Evolutionary conservation across 768 basidiomycete genomes (phyloP).

Genomic region (Bullera alba): DNA sequence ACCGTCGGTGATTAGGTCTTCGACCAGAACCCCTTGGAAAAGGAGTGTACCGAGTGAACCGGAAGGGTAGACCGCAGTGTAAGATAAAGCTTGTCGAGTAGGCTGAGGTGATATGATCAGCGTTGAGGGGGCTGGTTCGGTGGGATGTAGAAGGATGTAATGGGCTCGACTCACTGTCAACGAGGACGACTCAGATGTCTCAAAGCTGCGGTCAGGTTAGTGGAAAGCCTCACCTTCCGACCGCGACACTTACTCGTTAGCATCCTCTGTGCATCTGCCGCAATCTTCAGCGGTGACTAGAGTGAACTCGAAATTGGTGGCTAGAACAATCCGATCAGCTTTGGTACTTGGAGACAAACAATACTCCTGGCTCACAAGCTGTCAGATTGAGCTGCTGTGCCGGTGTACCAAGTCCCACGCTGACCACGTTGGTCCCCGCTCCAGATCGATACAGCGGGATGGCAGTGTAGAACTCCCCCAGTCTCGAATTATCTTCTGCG

Average conservation of each 20-base stretch:
- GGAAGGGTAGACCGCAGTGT: constrained; percentile 23
- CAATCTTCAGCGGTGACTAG: constrained; percentile 28
- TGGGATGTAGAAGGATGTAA: not conserved
- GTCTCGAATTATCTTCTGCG: constrained; percentile 8
- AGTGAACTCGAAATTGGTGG: constrained; percentile 38
- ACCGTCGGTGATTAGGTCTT: constrained; percentile 9
- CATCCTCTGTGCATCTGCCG: constrained; percentile 13
- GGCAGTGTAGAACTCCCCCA: constrained; percentile 28
- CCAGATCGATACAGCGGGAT: constrained; percentile 31
- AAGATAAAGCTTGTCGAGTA: constrained; percentile 9
- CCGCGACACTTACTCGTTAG: constrained; percentile 13
- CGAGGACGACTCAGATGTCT: constrained; percentile 9
- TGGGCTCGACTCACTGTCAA: constrained; percentile 15
- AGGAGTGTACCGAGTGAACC: constrained; percentile 15
- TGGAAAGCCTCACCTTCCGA: not conserved
- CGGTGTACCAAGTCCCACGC: constrained; percentile 23
- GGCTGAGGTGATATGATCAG: constrained; percentile 1
- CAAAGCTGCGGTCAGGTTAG: not conserved
- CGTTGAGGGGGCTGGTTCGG: not conserved
- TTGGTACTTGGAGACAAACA: not conserved
- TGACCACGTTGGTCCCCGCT: constrained; percentile 35
- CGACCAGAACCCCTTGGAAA: constrained; percentile 7
- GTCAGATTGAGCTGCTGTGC: constrained; percentile 32
- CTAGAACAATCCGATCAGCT: constrained; percentile 13
- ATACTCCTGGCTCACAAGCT: constrained; percentile 25